Percentiles rank a stretch among this genome's conserved stretches.
Conservation (phyloP, 495 filamentous ascomycete genomes). For the Penicillium steckii region DNA sequence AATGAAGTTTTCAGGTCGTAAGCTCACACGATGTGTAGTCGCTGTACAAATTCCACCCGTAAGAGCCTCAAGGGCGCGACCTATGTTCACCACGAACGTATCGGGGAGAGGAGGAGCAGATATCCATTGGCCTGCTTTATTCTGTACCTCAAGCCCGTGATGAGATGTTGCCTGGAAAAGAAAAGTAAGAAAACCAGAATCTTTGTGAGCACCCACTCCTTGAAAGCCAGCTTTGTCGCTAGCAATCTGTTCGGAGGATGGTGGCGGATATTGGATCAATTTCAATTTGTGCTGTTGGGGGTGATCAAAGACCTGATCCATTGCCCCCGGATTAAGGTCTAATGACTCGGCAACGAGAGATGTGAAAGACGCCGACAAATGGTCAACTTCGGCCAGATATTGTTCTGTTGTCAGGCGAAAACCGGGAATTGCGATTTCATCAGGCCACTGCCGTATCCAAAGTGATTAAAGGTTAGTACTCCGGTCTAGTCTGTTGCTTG, state of each 20-base stretch:
- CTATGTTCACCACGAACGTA: slow-evolving; percentile 83
- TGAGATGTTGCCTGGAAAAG: slow-evolving; percentile 84
- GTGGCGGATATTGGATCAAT: slow-evolving; percentile 82
- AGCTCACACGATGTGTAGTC: slow-evolving; percentile 78
- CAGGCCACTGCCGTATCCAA: slow-evolving; percentile 67
- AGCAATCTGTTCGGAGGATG: slow-evolving; percentile 25
- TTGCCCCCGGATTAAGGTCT: slow-evolving; percentile 66
- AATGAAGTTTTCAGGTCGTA: slow-evolving; percentile 32
- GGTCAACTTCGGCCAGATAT: slow-evolving; percentile 74
- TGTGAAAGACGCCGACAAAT: slow-evolving; percentile 73
- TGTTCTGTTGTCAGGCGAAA: slow-evolving; percentile 69
- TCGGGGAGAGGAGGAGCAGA: slow-evolving; percentile 49
- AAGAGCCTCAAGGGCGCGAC: slow-evolving; percentile 87
- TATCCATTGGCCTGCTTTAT: slow-evolving; percentile 79
- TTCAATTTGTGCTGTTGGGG: slow-evolving; percentile 89
- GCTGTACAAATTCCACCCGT: slow-evolving; percentile 83
- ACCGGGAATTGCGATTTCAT: slow-evolving; percentile 58
- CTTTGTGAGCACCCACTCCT: slow-evolving; percentile 93
- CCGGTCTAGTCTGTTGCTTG: not conserved
- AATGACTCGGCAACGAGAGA: slow-evolving; percentile 85
- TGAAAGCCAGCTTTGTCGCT: slow-evolving; percentile 22
- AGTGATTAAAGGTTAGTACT: not conserved
- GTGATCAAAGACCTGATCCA: slow-evolving; percentile 71
- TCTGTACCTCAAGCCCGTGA: slow-evolving; percentile 84
- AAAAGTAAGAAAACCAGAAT: slow-evolving; percentile 83